phyloP scores from a whole-genome alignment of 257 asterid species.

The Salvia rosmarinus region DNA sequence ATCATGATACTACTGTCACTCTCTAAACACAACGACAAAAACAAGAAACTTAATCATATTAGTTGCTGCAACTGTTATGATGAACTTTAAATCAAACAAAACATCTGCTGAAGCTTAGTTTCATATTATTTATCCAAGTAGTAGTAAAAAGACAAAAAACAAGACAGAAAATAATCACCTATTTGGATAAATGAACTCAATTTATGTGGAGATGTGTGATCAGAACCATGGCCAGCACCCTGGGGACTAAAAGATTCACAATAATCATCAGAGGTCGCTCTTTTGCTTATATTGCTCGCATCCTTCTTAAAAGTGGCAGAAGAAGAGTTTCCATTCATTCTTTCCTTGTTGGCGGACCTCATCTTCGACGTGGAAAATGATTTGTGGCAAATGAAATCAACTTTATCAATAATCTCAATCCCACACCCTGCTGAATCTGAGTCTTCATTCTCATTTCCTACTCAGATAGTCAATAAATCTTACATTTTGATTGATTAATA shows the following conservation, averaged over 20 bases:
- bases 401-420: slow-evolving; percentile 16
- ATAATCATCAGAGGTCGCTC: no score
- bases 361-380: neutral
- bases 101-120: no score
- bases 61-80: neutral
- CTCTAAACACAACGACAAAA: slow-evolving; percentile 22
- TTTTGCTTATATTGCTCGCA: neutral
- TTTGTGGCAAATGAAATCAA: slow-evolving; percentile 4
- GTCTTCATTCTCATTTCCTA: no score
- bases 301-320: slow-evolving; percentile 11
- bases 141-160: neutral
- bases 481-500: no score
- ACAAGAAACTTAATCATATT: slow-evolving; percentile 1
- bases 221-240: slow-evolving; percentile 11
- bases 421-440: no score
- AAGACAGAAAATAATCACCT: slow-evolving; percentile 25
- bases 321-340: neutral
- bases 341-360: slow-evolving; percentile 19
- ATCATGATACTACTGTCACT: slow-evolving; percentile 11
- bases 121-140: no score
- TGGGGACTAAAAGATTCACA: no score
- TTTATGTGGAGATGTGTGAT: neutral
- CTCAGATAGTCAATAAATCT: no score
- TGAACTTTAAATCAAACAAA: no score
- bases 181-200: neutral